phyloP scores from a whole-genome alignment of 1,284 basidiomycete species.

The Ustilago hordei region DNA sequence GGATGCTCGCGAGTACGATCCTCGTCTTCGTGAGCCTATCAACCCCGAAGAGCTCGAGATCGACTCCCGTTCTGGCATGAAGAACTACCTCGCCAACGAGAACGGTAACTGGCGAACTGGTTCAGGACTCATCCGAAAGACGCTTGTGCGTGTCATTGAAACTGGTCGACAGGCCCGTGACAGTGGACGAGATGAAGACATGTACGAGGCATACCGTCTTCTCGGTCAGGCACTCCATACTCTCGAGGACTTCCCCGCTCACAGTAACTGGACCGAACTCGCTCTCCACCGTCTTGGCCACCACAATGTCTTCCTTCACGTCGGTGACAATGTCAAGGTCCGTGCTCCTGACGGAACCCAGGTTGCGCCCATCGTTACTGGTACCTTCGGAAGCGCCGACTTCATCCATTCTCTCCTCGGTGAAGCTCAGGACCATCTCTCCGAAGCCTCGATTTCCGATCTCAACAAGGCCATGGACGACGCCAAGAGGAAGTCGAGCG shows the following conservation, averaged over 20 bases:
- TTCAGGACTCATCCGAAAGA: constrained; percentile 82
- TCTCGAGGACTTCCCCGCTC: constrained; percentile 87
- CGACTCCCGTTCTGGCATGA: constrained; percentile 89
- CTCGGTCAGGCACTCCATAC: constrained; percentile 75
- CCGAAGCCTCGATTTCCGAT: constrained; percentile 87
- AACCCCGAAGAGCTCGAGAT: constrained; percentile 84
- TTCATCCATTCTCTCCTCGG: constrained; percentile 73
- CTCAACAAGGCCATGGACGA: constrained; percentile 82
- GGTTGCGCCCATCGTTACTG: constrained; percentile 87
- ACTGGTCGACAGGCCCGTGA: constrained; percentile 76
- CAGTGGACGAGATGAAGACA: constrained; percentile 73
- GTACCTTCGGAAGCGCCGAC: constrained; percentile 87
- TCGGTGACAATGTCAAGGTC: constrained; percentile 82
- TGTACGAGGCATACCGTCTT: constrained; percentile 76
- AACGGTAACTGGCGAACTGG: constrained; percentile 86
- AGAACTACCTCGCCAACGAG: constrained; percentile 90
- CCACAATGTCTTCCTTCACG: constrained; percentile 85
- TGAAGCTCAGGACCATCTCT: constrained; percentile 74
- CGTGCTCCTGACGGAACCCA: constrained; percentile 81
- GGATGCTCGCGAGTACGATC: constrained; percentile 80
- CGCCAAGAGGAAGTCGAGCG: constrained; percentile 61
- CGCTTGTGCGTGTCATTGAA: constrained; percentile 78
- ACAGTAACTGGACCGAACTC: constrained; percentile 73
- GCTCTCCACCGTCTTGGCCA: constrained; percentile 81
- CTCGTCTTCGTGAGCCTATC: constrained; percentile 81